Conservation (phyloP, 1,139 yeast genomes). For the Kodamaea sp. region DNA sequence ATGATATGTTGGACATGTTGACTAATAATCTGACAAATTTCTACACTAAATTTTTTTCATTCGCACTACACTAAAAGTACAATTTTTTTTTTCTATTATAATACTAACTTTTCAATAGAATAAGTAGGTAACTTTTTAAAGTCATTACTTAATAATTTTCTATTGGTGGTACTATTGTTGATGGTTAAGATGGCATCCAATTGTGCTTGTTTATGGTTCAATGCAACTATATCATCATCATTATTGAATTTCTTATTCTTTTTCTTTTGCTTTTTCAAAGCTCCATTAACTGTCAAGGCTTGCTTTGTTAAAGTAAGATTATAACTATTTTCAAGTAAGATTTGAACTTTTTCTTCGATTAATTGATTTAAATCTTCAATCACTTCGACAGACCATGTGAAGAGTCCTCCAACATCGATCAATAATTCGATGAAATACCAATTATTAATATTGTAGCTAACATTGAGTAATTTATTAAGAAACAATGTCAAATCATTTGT, state of each 20-base stretch:
- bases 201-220: conserved; percentile 25
- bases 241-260: conserved; percentile 19
- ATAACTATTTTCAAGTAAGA: conserved; percentile 49
- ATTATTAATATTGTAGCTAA: conserved; percentile 38
- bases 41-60: background rate
- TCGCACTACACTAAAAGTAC: background rate
- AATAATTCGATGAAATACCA: conserved; percentile 60
- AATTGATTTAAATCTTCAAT: conserved; percentile 42
- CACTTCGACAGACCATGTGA: conserved; percentile 54
- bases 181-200: conserved; percentile 41
- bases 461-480: conserved; percentile 26
- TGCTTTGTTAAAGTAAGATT: conserved; percentile 56
- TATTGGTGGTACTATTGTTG: conserved; percentile 27
- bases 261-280: conserved; percentile 19
- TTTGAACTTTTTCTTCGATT: conserved; percentile 47
- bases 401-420: conserved; percentile 70
- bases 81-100: conserved; percentile 22
- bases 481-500: conserved; percentile 41
- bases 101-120: conserved; percentile 47
- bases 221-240: conserved; percentile 20
- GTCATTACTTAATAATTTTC: conserved; percentile 24
- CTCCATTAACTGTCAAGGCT: conserved; percentile 30
- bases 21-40: no score
- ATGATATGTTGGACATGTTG: conserved; percentile 4
- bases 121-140: conserved; percentile 46